Conservation (phyloP, 106 monocot genomes). For the Acorus calamus region DNA sequence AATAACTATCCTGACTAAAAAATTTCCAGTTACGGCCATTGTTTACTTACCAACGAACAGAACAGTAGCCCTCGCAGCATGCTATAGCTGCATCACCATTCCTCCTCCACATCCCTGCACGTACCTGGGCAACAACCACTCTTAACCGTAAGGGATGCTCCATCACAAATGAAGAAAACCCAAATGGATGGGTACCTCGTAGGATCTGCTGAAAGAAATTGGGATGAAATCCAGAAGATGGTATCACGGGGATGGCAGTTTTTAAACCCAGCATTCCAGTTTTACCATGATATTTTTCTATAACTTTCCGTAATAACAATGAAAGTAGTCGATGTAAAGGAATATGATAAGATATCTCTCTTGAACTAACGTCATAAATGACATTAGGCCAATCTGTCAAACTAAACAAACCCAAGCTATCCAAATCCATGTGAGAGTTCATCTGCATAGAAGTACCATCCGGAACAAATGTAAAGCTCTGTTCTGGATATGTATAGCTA, state of each 20-base stretch:
- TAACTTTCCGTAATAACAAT: conserved; percentile 40
- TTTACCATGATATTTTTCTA: conserved; percentile 44
- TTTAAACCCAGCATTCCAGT: not conserved
- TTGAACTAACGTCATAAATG: conserved; percentile 64
- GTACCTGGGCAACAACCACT: conserved; percentile 92
- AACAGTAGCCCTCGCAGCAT: conserved; percentile 55
- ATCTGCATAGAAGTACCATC: not conserved
- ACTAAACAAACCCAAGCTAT: conserved; percentile 33
- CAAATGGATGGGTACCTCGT: conserved; percentile 46
- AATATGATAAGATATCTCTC: conserved; percentile 90
- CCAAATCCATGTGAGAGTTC: conserved; percentile 17
- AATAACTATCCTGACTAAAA: too few relatives aligned
- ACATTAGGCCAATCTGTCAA: conserved; percentile 53
- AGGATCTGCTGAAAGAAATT: conserved; percentile 56
- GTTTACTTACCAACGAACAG: conserved; percentile 49
- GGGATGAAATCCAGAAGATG: conserved; percentile 5
- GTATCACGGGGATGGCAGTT: not conserved
- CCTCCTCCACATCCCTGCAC: conserved; percentile 94
- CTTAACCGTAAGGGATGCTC: conserved; percentile 82
- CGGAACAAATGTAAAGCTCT: too few relatives aligned
- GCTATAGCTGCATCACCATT: conserved; percentile 77
- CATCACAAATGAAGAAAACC: conserved; percentile 76
- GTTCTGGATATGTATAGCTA: too few relatives aligned
- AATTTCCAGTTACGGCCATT: not conserved
- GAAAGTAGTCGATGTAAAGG: conserved; percentile 92